Evolutionary conservation across 2,329 filamentous ascomycete genomes (phyloP).

Genomic region (Fusarium decemcellulare): DNA sequence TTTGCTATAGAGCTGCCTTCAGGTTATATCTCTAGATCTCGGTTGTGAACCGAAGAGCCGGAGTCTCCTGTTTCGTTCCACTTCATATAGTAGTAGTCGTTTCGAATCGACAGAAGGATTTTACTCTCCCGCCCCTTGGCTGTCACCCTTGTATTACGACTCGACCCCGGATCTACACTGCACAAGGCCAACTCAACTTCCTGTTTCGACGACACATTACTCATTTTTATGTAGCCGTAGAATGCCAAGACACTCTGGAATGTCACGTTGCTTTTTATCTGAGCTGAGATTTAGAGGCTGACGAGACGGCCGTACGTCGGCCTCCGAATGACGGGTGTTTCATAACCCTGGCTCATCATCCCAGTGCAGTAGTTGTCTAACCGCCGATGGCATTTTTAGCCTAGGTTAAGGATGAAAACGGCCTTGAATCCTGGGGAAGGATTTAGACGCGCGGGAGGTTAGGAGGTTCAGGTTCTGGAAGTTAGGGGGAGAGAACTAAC

Average conservation of each 20-base stretch:
- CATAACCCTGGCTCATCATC: neutral
- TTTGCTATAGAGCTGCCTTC: neutral
- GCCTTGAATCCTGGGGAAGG: neutral
- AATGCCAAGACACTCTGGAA: neutral
- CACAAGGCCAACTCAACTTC: neutral
- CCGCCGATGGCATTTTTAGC: neutral
- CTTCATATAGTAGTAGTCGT: neutral
- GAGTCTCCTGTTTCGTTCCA: neutral
- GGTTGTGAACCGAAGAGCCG: neutral
- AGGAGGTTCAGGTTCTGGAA: too few species aligned
- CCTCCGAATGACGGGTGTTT: neutral
- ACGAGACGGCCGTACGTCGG: neutral
- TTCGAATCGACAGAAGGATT: slow-evolving; percentile 7
- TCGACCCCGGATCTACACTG: neutral
- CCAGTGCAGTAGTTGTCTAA: neutral
- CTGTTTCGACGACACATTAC: neutral
- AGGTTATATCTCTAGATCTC: neutral
- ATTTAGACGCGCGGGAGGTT: too few species aligned
- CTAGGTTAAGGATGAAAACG: too few species aligned
- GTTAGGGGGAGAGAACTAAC: too few species aligned
- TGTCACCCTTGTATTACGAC: neutral
- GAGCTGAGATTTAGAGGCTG: neutral
- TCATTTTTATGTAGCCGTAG: neutral
- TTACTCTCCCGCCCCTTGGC: neutral
- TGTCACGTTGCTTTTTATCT: neutral